Evolutionary conservation across 352 stramenopile species (phyloP).

Genomic region (Blastocystis sp.): DNA sequence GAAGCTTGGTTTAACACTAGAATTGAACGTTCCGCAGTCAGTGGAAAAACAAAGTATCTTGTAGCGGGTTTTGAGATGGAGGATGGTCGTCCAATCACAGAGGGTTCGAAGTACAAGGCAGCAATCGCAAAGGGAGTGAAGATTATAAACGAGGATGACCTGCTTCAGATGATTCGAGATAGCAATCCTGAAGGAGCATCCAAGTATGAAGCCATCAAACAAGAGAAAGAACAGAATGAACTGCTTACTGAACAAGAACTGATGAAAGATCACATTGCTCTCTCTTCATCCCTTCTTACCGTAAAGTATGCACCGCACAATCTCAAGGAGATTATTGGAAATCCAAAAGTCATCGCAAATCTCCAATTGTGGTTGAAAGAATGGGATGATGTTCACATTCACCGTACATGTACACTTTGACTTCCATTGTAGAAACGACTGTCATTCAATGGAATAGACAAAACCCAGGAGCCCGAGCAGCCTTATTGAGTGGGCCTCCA

Average conservation of each 20-base stretch:
- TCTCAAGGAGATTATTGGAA: conserved; percentile 68
- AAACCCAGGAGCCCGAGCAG: conserved; percentile 82
- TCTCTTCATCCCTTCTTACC: background rate
- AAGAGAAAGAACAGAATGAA: background rate
- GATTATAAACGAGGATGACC: conserved; percentile 51
- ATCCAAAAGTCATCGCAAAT: conserved; percentile 48
- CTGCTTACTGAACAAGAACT: background rate
- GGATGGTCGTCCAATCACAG: conserved; percentile 50
- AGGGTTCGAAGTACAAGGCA: conserved; percentile 59
- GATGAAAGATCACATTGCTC: background rate
- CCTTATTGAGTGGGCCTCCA: conserved; percentile 87
- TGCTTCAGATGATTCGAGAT: conserved; percentile 58
- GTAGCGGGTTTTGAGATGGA: conserved; percentile 61
- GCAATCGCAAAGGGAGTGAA: conserved; percentile 38
- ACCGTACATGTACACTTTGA: background rate
- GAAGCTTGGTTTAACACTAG: background rate
- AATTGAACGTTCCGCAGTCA: conserved; percentile 38
- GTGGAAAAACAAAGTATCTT: conserved; percentile 56
- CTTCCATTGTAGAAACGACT: background rate
- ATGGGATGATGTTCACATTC: conserved; percentile 66
- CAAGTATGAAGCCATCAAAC: background rate
- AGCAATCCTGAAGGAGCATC: background rate
- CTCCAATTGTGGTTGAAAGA: conserved; percentile 65
- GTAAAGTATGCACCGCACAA: conserved; percentile 63
- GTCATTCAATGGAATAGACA: conserved; percentile 65